phyloP scores from a whole-genome alignment of 306 rosid genomes.

The Begonia peltatifolia region DNA sequence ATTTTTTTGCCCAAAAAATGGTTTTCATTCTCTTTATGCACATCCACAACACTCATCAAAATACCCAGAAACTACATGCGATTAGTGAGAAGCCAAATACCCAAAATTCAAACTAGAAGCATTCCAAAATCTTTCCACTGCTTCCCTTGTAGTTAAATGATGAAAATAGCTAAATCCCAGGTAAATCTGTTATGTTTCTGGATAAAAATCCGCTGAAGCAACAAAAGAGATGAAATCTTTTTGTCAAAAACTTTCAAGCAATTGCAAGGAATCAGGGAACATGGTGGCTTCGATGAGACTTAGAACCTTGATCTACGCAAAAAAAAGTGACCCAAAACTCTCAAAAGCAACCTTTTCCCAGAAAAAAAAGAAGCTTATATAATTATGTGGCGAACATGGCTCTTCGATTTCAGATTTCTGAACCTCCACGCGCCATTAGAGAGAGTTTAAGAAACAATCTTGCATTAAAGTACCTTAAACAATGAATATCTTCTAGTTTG shows the following conservation, averaged over 20 bases:
- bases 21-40: background rate
- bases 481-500: too few species aligned
- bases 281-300: conserved; percentile 19
- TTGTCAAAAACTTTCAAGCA: conserved; percentile 23
- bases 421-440: conserved; percentile 36
- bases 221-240: background rate
- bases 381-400: conserved; percentile 24
- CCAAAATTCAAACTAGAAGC: conserved; percentile 9
- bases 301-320: conserved; percentile 5
- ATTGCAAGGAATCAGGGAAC: conserved; percentile 2
- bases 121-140: too few species aligned
- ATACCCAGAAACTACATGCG: too few species aligned
- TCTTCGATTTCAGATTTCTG: conserved; percentile 15
- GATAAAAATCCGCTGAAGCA: conserved; percentile 10
- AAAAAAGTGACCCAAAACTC: background rate
- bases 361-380: background rate
- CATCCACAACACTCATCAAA: conserved; percentile 2
- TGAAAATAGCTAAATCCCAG: too few species aligned
- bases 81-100: too few species aligned
- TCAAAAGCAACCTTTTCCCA: too few species aligned
- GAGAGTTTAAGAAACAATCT: background rate
- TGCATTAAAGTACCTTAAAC: too few species aligned
- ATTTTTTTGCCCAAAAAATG: background rate
- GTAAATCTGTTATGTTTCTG: background rate
- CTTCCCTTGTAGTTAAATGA: too few species aligned